Evolutionary conservation across 1,284 basidiomycete genomes (phyloP).

Genomic region (Ustilago sp.): DNA sequence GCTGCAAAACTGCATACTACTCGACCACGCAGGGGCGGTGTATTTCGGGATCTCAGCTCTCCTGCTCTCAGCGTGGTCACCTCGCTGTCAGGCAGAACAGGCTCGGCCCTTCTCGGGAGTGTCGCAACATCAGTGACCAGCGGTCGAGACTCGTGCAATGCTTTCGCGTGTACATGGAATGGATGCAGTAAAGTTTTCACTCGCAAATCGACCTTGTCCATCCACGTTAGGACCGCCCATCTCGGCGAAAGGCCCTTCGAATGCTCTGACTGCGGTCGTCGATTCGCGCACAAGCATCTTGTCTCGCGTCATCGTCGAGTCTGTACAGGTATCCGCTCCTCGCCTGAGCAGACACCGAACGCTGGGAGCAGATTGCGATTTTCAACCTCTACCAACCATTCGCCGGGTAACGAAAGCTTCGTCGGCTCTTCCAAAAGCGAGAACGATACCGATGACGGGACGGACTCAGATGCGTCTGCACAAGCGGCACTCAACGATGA

Average conservation of each 20-base stretch:
- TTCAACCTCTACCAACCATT: conserved; percentile 6
- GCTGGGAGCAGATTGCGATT: conserved; percentile 39
- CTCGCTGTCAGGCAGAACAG: conserved; percentile 23
- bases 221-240: conserved; percentile 50
- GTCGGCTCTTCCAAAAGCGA: background rate
- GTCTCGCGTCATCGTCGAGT: conserved; percentile 47
- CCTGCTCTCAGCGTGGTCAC: conserved; percentile 29
- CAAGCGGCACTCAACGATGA: background rate
- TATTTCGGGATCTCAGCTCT: conserved; percentile 42
- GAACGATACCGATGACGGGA: background rate
- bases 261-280: conserved; percentile 41
- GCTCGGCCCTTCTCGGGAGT: conserved; percentile 20
- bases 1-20: conserved; percentile 30
- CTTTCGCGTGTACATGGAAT: conserved; percentile 37
- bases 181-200: conserved; percentile 46
- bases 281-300: conserved; percentile 56
- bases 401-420: background rate
- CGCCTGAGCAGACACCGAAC: conserved; percentile 9
- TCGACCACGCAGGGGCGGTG: conserved; percentile 36
- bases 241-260: conserved; percentile 52
- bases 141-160: conserved; percentile 1
- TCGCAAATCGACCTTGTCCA: conserved; percentile 44
- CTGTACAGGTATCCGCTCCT: conserved; percentile 14
- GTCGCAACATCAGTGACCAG: conserved; percentile 24
- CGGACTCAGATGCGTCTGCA: background rate